Evolutionary conservation across 2,329 filamentous ascomycete genomes (phyloP).

Genomic region (Botrytis fragariae): DNA sequence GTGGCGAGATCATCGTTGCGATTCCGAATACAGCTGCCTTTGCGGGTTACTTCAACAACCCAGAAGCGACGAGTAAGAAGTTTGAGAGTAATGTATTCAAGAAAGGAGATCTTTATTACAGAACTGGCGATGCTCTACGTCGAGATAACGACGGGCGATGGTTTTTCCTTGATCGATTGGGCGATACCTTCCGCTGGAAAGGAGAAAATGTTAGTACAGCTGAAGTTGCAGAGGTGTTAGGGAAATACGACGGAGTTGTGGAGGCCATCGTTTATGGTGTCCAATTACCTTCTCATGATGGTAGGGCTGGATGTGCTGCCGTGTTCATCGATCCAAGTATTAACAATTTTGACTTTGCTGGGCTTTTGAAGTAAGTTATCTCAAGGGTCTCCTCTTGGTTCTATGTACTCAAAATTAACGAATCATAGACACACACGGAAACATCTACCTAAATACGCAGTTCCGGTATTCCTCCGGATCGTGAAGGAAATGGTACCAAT

Average conservation of each 20-base stretch:
- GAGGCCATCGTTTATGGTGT: slow-evolving; percentile 74
- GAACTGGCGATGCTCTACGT: slow-evolving; percentile 65
- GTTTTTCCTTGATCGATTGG: slow-evolving; percentile 69
- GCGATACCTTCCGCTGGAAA: slow-evolving; percentile 76
- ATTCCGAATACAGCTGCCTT: slow-evolving; percentile 55
- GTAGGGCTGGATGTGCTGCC: slow-evolving; percentile 64
- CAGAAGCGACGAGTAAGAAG: slow-evolving; percentile 64
- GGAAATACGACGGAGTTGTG: slow-evolving; percentile 54
- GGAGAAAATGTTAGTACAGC: slow-evolving; percentile 65
- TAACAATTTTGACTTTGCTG: slow-evolving; percentile 57
- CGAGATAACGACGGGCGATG: slow-evolving; percentile 61
- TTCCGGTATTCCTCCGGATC: slow-evolving; percentile 69
- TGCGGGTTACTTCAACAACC: slow-evolving; percentile 69
- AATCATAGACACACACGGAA: slow-evolving; percentile 49
- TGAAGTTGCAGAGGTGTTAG: slow-evolving; percentile 64
- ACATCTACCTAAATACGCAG: slow-evolving; percentile 68
- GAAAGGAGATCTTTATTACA: slow-evolving; percentile 67
- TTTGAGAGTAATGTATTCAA: slow-evolving; percentile 62
- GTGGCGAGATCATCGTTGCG: slow-evolving; percentile 72
- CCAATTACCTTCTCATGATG: slow-evolving; percentile 62
- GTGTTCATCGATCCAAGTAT: slow-evolving; percentile 55
- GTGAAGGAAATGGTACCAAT: slow-evolving; percentile 58
- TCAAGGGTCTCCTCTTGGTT: neutral
- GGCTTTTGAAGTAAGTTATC: slow-evolving; percentile 49
- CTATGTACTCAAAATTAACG: slow-evolving; percentile 3